Evolutionary conservation across 129 eudicot genomes (phyloP).

Genomic region (Lactuca sativa): DNA sequence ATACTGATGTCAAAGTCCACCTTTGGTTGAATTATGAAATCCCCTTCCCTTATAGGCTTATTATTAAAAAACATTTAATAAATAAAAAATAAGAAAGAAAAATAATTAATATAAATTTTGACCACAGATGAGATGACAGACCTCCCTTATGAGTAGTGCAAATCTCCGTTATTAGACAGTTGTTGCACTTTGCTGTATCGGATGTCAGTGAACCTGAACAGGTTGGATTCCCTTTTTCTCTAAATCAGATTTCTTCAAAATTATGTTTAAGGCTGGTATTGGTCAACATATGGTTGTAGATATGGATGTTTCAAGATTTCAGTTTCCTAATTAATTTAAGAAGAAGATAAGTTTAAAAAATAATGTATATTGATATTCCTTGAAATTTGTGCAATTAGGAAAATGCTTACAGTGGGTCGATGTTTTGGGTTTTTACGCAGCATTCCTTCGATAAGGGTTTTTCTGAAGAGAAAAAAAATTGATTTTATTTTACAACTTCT

Average conservation of each 20-base stretch:
- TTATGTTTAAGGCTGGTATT: constrained; percentile 58
- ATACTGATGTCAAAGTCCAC: constrained; percentile 98
- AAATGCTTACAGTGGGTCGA: constrained; percentile 74
- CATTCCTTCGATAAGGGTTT: constrained; percentile 90
- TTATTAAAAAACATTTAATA: constrained; percentile 15
- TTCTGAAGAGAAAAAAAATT: constrained; percentile 50
- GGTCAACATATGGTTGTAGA: constrained; percentile 88
- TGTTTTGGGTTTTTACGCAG: constrained; percentile 98
- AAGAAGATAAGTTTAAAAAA: constrained; percentile 12
- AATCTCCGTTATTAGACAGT: constrained; percentile 98
- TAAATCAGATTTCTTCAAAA: no score
- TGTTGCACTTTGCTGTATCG: no score
- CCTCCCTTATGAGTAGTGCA: no score
- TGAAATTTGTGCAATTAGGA: neutral
- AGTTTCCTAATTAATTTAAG: constrained; percentile 60
- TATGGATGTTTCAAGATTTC: constrained; percentile 88
- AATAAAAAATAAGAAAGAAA: neutral
- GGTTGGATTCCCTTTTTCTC: no score
- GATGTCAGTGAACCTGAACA: no score
- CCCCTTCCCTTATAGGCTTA: no score
- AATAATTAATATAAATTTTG: neutral
- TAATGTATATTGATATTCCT: no score
- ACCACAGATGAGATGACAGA: no score
- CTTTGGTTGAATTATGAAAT: constrained; percentile 94
- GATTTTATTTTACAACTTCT: no score